Evolutionary conservation across 108 stramenopile genomes (phyloP).

Genomic region (Nitzschia sp.): DNA sequence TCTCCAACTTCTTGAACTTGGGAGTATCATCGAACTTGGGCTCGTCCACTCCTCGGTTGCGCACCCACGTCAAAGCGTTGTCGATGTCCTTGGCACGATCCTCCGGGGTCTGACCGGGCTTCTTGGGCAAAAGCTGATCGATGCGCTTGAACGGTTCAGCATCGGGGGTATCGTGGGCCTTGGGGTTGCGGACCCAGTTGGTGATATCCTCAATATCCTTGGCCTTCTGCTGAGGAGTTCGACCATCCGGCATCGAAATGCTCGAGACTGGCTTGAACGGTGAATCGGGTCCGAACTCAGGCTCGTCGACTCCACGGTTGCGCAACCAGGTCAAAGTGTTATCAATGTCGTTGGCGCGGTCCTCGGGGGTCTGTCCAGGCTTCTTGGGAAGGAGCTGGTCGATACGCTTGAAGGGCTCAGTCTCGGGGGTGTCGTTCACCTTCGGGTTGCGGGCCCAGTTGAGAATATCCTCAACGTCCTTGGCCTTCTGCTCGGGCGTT

Average conservation of each 20-base stretch:
- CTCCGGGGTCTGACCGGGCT: too few species aligned
- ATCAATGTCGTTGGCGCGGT: too few species aligned
- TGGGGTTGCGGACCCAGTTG: conserved; percentile 26
- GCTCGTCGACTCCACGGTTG: conserved; percentile 9
- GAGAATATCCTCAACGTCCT: too few species aligned
- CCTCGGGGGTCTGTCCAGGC: too few species aligned
- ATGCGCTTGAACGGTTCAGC: too few species aligned
- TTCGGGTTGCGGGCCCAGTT: too few species aligned
- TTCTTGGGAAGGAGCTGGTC: too few species aligned
- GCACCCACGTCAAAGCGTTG: conserved; percentile 28
- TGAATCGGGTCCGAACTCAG: conserved; percentile 2
- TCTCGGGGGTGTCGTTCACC: too few species aligned
- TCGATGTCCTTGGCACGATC: conserved; percentile 35
- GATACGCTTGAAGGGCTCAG: too few species aligned
- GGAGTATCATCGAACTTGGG: background rate
- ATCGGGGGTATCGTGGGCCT: too few species aligned
- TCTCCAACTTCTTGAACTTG: conserved; percentile 22
- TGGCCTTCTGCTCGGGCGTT: too few species aligned
- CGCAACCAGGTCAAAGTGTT: conserved; percentile 36
- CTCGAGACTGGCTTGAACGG: conserved; percentile 16
- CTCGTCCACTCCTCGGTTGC: conserved; percentile 25
- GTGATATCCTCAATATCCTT: conserved; percentile 19
- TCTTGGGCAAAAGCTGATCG: too few species aligned
- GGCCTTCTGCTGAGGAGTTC: conserved; percentile 19
- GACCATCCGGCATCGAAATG: conserved; percentile 2